A percentile compares a stretch with the other conserved stretches of the same genome.
Conservation (phyloP, 345 rosid genomes). For the Kandelia obovata region DNA sequence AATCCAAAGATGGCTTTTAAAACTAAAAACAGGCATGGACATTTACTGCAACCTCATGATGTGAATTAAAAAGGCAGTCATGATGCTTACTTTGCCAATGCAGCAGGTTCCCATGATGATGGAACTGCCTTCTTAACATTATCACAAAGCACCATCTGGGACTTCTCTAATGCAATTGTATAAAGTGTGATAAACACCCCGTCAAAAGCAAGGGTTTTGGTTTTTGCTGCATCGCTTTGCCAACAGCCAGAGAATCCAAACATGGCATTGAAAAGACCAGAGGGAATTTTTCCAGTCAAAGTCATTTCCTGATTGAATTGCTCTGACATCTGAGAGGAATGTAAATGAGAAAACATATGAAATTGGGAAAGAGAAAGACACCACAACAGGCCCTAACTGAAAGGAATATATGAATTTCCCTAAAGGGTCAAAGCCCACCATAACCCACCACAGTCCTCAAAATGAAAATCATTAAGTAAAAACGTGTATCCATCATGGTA, state of each 20-base stretch:
- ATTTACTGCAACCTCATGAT: too few relatives aligned
- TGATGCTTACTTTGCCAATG: slow-evolving; percentile 60
- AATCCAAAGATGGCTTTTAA: too few relatives aligned
- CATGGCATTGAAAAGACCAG: slow-evolving; percentile 87
- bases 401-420: background rate
- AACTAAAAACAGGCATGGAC: too few relatives aligned
- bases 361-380: slow-evolving; percentile 3
- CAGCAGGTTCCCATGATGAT: slow-evolving; percentile 86
- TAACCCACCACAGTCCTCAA: too few relatives aligned
- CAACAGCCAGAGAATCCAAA: slow-evolving; percentile 85
- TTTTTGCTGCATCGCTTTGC: slow-evolving; percentile 91
- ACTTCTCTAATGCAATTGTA: slow-evolving; percentile 78
- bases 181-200: slow-evolving; percentile 82
- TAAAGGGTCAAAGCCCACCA: too few relatives aligned
- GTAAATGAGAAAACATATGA: background rate
- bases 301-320: slow-evolving; percentile 90
- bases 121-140: slow-evolving; percentile 85
- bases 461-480: too few relatives aligned
- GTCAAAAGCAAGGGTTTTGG: slow-evolving; percentile 91
- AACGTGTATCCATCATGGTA: too few relatives aligned
- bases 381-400: background rate
- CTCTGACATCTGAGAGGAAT: slow-evolving; percentile 75
- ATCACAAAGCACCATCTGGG: slow-evolving; percentile 67
- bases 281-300: slow-evolving; percentile 85
- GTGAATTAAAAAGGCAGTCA: too few relatives aligned